Evolutionary conservation across 1,284 basidiomycete species (phyloP).

Genomic region (Bjerkandera adusta): DNA sequence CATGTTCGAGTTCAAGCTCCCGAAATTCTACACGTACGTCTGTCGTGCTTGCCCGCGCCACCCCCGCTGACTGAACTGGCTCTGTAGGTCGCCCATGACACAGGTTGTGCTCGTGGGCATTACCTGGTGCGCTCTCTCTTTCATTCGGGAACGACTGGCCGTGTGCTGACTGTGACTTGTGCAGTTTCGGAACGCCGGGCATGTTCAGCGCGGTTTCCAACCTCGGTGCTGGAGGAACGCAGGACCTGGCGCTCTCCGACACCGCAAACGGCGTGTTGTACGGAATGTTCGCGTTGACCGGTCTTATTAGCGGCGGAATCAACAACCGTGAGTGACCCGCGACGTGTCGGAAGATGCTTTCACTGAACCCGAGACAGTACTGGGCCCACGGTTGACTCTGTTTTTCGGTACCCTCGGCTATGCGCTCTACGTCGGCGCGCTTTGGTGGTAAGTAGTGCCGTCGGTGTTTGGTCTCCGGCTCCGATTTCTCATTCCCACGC

Average conservation of each 20-base stretch:
- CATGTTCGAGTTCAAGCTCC: constrained; percentile 26
- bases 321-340: constrained; percentile 37
- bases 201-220: constrained; percentile 50
- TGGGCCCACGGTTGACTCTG: constrained; percentile 47
- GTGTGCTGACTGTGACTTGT: constrained; percentile 2
- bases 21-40: constrained; percentile 31
- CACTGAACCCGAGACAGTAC: constrained; percentile 31
- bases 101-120: constrained; percentile 43
- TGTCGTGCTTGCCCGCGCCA: background rate
- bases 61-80: background rate
- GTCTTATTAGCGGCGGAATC: constrained; percentile 47
- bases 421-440: constrained; percentile 46
- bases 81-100: constrained; percentile 34
- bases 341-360: background rate
- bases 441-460: constrained; percentile 34
- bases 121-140: constrained; percentile 34
- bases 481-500: background rate
- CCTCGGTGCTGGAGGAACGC: constrained; percentile 45
- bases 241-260: constrained; percentile 40
- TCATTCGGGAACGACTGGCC: constrained; percentile 8
- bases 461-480: background rate
- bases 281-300: constrained; percentile 41
- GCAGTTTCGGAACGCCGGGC: constrained; percentile 42
- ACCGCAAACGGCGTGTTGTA: constrained; percentile 45
- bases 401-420: constrained; percentile 46